Conservation (phyloP, 2,329 filamentous ascomycete genomes). For the Fonsecaea pedrosoi region DNA sequence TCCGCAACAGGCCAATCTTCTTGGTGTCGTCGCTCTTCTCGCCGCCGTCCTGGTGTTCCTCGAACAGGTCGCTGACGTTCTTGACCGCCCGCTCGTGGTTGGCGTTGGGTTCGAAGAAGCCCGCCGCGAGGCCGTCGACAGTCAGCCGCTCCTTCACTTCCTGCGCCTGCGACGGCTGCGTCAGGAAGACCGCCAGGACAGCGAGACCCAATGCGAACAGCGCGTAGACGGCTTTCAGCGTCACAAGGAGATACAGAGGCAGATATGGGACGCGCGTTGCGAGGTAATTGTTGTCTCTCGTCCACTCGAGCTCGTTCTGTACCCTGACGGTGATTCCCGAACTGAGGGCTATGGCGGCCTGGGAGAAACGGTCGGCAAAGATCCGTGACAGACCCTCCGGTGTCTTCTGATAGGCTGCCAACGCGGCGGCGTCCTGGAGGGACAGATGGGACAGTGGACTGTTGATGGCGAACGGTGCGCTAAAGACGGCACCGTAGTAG, state of each 20-base stretch:
- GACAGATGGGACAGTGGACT: constrained; percentile 30
- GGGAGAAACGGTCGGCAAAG: constrained; percentile 33
- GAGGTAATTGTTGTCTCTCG: constrained; percentile 28
- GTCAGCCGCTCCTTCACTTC: constrained; percentile 37
- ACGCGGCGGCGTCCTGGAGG: constrained; percentile 27
- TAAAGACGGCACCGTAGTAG: constrained; percentile 34
- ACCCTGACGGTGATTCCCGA: constrained; percentile 29
- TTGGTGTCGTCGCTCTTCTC: constrained; percentile 24
- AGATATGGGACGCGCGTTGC: constrained; percentile 32
- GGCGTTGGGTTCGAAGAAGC: constrained; percentile 32
- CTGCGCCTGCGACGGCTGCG: constrained; percentile 29
- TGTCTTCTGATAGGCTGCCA: constrained; percentile 25
- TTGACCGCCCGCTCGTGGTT: constrained; percentile 27
- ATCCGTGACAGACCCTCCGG: constrained; percentile 27
- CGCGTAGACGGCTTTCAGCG: constrained; percentile 35
- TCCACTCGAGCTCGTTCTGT: constrained; percentile 30
- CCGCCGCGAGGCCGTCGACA: constrained; percentile 35
- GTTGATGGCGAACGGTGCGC: constrained; percentile 34
- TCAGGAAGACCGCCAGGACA: constrained; percentile 22
- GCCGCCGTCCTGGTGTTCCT: constrained; percentile 21
- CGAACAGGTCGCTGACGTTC: constrained; percentile 27
- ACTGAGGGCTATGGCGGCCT: constrained; percentile 33
- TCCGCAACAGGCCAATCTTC: constrained; percentile 36
- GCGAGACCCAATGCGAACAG: constrained; percentile 33
- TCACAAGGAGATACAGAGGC: constrained; percentile 34